phyloP scores from a whole-genome alignment of 1,284 basidiomycete species.

The Singerocomus rubriflavus region DNA sequence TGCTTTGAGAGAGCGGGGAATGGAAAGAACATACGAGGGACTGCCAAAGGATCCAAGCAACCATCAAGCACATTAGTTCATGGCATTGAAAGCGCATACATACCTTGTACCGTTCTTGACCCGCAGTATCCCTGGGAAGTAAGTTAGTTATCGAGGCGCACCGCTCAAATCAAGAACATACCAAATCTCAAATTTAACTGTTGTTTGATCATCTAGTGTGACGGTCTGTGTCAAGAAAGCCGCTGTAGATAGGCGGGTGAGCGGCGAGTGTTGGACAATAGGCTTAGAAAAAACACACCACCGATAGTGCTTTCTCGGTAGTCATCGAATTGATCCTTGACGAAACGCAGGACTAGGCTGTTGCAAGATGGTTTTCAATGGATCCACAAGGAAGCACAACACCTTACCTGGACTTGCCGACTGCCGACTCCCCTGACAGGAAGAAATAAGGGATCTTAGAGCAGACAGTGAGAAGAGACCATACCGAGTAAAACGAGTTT shows the following conservation, averaged over 20 bases:
- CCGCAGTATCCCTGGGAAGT: slow-evolving; percentile 77
- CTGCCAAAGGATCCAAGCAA: slow-evolving; percentile 33
- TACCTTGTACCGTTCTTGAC: slow-evolving; percentile 91
- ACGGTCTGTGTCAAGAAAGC: slow-evolving; percentile 97
- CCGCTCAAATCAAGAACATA: slow-evolving; percentile 37
- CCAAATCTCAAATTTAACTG: slow-evolving; percentile 99
- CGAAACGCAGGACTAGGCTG: slow-evolving; percentile 92
- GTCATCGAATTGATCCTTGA: slow-evolving; percentile 97
- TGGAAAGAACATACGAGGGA: slow-evolving; percentile 51
- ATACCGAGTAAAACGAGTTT: slow-evolving; percentile 91
- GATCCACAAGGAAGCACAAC: background rate
- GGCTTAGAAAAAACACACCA: slow-evolving; percentile 43
- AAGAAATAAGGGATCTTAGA: background rate
- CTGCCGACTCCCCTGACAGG: slow-evolving; percentile 85
- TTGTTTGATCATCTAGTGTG: slow-evolving; percentile 82
- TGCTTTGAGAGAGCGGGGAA: slow-evolving; percentile 6
- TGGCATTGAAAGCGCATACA: slow-evolving; percentile 21
- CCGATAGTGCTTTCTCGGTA: slow-evolving; percentile 92
- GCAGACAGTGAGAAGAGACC: background rate
- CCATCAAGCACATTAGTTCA: background rate
- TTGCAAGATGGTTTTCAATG: slow-evolving; percentile 13
- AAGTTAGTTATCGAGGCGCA: slow-evolving; percentile 1
- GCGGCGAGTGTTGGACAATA: slow-evolving; percentile 11
- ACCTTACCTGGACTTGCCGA: slow-evolving; percentile 88
- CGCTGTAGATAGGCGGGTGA: slow-evolving; percentile 46